phyloP scores from a whole-genome alignment of 1,139 yeast species.

The Schwanniomyces etchellsii region DNA sequence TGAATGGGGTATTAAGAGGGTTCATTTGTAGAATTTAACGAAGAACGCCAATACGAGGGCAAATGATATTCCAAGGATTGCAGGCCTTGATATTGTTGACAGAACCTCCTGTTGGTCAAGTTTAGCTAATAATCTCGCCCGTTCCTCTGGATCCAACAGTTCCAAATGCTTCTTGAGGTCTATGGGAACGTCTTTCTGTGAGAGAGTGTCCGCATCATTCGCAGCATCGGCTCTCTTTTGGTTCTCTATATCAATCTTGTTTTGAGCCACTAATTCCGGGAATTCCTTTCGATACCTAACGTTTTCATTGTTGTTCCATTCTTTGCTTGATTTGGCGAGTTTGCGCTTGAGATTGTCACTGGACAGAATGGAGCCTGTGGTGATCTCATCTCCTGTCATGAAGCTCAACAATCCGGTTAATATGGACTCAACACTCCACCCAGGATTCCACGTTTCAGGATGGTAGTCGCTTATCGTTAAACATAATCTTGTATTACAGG shows the following conservation, averaged over 20 bases:
- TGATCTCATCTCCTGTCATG: slow-evolving; percentile 56
- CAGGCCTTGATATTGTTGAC: slow-evolving; percentile 8
- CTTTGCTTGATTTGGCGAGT: slow-evolving; percentile 48
- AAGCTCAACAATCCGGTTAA: slow-evolving; percentile 80
- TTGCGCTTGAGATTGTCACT: slow-evolving; percentile 31
- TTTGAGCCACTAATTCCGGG: slow-evolving; percentile 58
- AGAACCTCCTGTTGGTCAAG: slow-evolving; percentile 11
- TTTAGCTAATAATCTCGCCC: slow-evolving; percentile 33
- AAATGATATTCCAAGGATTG: slow-evolving; percentile 26
- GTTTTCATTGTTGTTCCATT: slow-evolving; percentile 59
- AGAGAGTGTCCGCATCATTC: slow-evolving; percentile 6
- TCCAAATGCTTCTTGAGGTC: slow-evolving; percentile 15
- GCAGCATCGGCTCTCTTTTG: slow-evolving; percentile 10
- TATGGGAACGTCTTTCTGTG: slow-evolving; percentile 6
- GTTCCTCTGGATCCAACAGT: slow-evolving; percentile 39
- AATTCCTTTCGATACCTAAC: slow-evolving; percentile 56
- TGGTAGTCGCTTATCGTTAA: slow-evolving; percentile 88
- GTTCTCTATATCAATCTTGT: slow-evolving; percentile 23
- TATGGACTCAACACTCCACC: slow-evolving; percentile 88
- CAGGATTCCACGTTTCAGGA: slow-evolving; percentile 93
- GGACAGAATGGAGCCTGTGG: slow-evolving; percentile 36
- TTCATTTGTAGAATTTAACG: slow-evolving; percentile 13
- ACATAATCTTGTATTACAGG: slow-evolving; percentile 74
- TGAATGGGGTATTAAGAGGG: too few species aligned
- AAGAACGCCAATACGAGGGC: slow-evolving; percentile 24